A percentile compares a stretch with the other conserved stretches of the same genome.
Conservation (phyloP, 176 grass and related monocot species). For the Triticum timopheevii region DNA sequence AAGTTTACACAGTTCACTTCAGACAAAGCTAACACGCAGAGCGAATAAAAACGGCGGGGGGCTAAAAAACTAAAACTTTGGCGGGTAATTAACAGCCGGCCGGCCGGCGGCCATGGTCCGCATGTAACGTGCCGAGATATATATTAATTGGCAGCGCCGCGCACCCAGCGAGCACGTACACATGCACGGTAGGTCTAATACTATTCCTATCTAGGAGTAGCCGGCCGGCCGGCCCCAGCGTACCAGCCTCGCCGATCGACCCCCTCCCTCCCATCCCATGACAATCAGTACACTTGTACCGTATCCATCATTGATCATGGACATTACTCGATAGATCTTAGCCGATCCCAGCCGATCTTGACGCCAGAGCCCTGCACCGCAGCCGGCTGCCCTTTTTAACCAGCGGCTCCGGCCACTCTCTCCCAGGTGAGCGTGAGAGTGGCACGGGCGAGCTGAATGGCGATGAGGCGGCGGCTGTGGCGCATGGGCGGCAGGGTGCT, state of each 20-base stretch:
- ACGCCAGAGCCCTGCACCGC: background rate
- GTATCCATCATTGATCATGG: constrained; percentile 28
- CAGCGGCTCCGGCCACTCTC: background rate
- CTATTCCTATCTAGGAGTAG: background rate
- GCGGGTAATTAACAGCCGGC: too few relatives aligned
- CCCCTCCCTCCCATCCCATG: background rate
- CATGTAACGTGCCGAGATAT: too few relatives aligned
- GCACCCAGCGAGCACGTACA: background rate
- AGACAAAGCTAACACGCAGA: too few relatives aligned
- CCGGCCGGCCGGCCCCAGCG: background rate
- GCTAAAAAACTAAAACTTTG: too few relatives aligned
- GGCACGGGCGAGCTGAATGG: background rate
- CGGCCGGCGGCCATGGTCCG: too few relatives aligned
- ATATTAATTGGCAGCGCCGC: too few relatives aligned
- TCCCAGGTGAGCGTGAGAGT: background rate
- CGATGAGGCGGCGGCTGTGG: constrained; percentile 47
- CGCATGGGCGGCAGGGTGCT: constrained; percentile 34
- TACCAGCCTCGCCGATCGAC: background rate
- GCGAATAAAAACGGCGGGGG: too few relatives aligned
- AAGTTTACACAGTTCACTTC: too few relatives aligned
- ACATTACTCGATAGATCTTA: constrained; percentile 31
- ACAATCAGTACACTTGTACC: background rate
- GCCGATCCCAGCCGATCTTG: constrained; percentile 27
- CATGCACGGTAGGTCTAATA: background rate
- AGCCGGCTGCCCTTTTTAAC: background rate